These are phyloP conservation scores for Psilocybe azurescens DNA, from an alignment of 768 basidiomycete genomes.

Conservation along the genomic window DNA sequence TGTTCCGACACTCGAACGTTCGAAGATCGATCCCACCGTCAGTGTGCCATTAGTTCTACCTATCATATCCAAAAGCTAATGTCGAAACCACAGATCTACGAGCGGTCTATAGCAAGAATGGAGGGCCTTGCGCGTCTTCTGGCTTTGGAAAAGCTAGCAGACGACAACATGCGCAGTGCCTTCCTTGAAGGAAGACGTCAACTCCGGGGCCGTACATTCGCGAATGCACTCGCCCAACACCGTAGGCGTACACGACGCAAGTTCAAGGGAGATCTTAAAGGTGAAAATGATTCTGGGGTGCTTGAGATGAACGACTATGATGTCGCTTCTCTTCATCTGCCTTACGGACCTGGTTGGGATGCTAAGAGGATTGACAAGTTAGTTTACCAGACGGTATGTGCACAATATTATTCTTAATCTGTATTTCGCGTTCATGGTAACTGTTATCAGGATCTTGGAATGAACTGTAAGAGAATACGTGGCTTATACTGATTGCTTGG, in stretches of 20 bases:
- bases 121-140: slow-evolving; percentile 67
- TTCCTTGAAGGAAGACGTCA: slow-evolving; percentile 53
- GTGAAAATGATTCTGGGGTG: slow-evolving; percentile 35
- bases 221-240: slow-evolving; percentile 36
- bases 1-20: slow-evolving; percentile 54
- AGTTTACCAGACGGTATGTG: slow-evolving; percentile 34
- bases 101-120: slow-evolving; percentile 60
- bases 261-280: slow-evolving; percentile 64
- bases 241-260: slow-evolving; percentile 38
- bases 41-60: slow-evolving; percentile 8
- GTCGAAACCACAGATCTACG: slow-evolving; percentile 51
- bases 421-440: neutral
- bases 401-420: too few species aligned
- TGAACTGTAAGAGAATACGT: slow-evolving; percentile 51
- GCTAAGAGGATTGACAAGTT: slow-evolving; percentile 60
- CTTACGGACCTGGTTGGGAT: slow-evolving; percentile 68
- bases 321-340: slow-evolving; percentile 59
- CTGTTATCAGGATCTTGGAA: slow-evolving; percentile 52
- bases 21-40: slow-evolving; percentile 65
- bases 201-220: slow-evolving; percentile 51
- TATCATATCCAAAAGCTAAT: neutral
- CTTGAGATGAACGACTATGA: slow-evolving; percentile 68
- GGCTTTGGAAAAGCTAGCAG: slow-evolving; percentile 62
- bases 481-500: neutral
- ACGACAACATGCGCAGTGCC: slow-evolving; percentile 44